Conservation (phyloP, 2,329 filamentous ascomycete genomes). For the Colletotrichum theobromicola region DNA sequence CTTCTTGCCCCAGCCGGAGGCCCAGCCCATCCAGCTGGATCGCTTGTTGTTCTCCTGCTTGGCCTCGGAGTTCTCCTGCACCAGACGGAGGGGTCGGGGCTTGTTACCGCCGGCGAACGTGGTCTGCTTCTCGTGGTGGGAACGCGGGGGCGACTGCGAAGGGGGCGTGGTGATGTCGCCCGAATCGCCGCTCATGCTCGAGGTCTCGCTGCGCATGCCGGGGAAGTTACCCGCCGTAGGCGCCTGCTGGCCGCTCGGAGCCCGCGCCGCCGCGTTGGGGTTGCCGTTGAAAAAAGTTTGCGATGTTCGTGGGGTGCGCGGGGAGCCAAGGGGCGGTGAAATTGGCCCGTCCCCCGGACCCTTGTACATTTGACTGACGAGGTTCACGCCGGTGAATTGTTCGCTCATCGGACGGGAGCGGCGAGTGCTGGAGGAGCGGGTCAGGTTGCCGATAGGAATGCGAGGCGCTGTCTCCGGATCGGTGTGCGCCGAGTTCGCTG, state of each 20-base stretch:
- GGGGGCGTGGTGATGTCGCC: conserved; percentile 53
- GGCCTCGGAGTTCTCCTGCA: conserved; percentile 74
- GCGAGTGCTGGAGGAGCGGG: conserved; percentile 58
- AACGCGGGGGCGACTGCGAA: conserved; percentile 59
- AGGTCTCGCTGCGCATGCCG: conserved; percentile 70
- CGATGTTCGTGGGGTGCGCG: conserved; percentile 65
- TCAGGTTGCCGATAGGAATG: conserved; percentile 70
- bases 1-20: conserved; percentile 53
- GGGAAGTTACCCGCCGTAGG: conserved; percentile 68
- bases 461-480: conserved; percentile 78
- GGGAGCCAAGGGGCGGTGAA: conserved; percentile 62
- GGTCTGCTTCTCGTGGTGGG: conserved; percentile 58
- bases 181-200: conserved; percentile 72
- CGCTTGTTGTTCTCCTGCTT: conserved; percentile 60
- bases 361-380: conserved; percentile 91
- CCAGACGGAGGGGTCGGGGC: conserved; percentile 83
- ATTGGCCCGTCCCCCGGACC: conserved; percentile 66
- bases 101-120: conserved; percentile 72
- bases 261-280: conserved; percentile 56
- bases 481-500: conserved; percentile 48
- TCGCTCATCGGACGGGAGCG: conserved; percentile 66
- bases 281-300: conserved; percentile 70
- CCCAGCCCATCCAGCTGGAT: conserved; percentile 70
- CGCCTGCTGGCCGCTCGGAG: conserved; percentile 54
- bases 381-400: conserved; percentile 65